Evolutionary conservation across 257 asterid genomes (phyloP).

Genomic region (Verbascum thapsus): DNA sequence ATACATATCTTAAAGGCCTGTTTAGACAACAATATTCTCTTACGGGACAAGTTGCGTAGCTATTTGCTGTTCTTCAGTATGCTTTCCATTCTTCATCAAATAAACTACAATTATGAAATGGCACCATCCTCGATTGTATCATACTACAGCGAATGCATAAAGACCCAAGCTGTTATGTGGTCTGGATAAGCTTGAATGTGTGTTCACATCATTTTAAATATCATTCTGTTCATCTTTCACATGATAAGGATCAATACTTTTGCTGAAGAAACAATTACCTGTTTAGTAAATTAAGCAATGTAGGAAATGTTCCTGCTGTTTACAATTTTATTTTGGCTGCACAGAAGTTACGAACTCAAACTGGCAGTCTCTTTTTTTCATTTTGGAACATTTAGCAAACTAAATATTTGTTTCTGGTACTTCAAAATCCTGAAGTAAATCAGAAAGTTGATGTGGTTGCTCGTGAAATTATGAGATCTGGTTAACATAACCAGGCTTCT

Average conservation of each 20-base stretch:
- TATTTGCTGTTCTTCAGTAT: slow-evolving; percentile 23
- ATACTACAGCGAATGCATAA: too few relatives aligned
- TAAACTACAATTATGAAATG: too few relatives aligned
- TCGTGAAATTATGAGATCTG: neutral
- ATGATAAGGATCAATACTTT: slow-evolving; percentile 12
- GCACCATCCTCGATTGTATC: too few relatives aligned
- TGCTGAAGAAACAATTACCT: neutral
- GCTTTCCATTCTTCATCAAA: too few relatives aligned
- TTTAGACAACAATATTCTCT: neutral
- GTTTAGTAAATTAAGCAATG: neutral
- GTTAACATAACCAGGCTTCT: neutral
- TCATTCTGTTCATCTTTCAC: slow-evolving; percentile 9
- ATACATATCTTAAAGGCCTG: slow-evolving; percentile 5
- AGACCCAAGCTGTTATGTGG: neutral
- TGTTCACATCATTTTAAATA: slow-evolving; percentile 2
- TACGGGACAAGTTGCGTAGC: neutral
- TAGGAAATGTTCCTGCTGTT: neutral
- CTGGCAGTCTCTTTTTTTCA: neutral
- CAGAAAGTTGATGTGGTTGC: slow-evolving; percentile 2
- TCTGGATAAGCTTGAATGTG: slow-evolving; percentile 14
- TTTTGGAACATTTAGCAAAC: neutral
- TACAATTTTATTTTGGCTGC: neutral
- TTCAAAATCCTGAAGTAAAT: neutral
- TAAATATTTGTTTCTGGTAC: slow-evolving; percentile 13
- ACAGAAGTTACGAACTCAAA: neutral